Conservation (phyloP, 257 asterid genomes). For the Nicotiana attenuata region DNA sequence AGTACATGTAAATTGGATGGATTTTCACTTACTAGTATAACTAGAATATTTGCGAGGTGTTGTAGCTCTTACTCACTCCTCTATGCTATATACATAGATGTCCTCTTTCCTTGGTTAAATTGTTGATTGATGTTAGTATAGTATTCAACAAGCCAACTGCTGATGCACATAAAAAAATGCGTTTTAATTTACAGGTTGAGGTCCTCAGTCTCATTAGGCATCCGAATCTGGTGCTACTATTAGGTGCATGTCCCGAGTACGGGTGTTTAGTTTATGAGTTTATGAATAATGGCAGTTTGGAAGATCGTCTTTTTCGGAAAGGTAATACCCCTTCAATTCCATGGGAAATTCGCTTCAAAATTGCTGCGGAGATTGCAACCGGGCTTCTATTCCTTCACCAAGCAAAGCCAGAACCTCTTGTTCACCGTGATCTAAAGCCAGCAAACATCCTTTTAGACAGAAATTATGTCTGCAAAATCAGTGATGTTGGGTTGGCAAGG, state of each 20-base stretch:
- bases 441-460: constrained; percentile 64
- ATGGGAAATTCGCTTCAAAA: constrained; percentile 63
- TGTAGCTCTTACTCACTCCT: background rate
- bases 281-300: constrained; percentile 77
- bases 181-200: constrained; percentile 40
- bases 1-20: background rate
- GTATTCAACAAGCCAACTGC: background rate
- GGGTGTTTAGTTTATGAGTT: constrained; percentile 83
- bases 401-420: constrained; percentile 75
- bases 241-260: constrained; percentile 81
- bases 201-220: constrained; percentile 68
- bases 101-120: background rate
- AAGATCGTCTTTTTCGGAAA: constrained; percentile 61
- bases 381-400: constrained; percentile 81
- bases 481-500: constrained; percentile 79
- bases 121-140: background rate
- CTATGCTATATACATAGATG: background rate
- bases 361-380: constrained; percentile 67
- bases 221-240: constrained; percentile 77
- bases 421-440: constrained; percentile 83
- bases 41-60: background rate
- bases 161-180: background rate
- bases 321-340: constrained; percentile 74
- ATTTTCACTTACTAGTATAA: background rate
- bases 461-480: constrained; percentile 63